These are phyloP conservation scores for Omphalotus guepiniiformis DNA, from an alignment of 768 basidiomycete species.

Conservation along the genomic window DNA sequence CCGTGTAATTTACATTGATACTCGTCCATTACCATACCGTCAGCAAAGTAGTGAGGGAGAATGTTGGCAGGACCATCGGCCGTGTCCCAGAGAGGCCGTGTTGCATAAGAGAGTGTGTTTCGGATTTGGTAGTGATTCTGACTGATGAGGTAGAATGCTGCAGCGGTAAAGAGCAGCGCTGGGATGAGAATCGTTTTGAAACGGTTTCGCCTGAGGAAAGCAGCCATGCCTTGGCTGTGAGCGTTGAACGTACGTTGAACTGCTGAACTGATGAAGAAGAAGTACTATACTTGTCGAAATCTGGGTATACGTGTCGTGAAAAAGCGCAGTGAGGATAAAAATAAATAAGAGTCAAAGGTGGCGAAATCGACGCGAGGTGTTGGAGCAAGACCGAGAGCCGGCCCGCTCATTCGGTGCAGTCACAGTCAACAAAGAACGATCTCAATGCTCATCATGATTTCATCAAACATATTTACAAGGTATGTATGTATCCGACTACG, in stretches of 20 bases:
- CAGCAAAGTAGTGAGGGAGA: constrained; percentile 55
- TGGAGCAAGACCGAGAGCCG: too few relatives aligned
- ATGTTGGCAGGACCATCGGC: constrained; percentile 42
- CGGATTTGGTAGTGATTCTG: constrained; percentile 47
- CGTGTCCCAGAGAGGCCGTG: constrained; percentile 57
- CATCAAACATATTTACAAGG: too few relatives aligned
- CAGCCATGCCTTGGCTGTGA: neutral
- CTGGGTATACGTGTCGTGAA: neutral
- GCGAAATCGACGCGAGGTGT: too few relatives aligned
- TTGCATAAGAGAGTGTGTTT: constrained; percentile 51
- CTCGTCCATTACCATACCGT: constrained; percentile 40
- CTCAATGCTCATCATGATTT: too few relatives aligned
- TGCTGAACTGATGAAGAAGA: neutral
- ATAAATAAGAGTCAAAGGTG: too few relatives aligned
- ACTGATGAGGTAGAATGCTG: constrained; percentile 30
- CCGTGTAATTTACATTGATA: constrained; percentile 50
- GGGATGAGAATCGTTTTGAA: constrained; percentile 29
- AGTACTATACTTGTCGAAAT: neutral
- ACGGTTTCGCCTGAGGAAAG: constrained; percentile 3
- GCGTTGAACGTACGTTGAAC: neutral
- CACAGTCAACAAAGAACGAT: too few relatives aligned
- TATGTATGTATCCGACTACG: neutral
- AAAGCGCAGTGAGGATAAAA: neutral
- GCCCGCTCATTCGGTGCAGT: too few relatives aligned
- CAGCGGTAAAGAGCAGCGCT: constrained; percentile 24